A percentile compares a stretch with the other conserved stretches of the same genome.
Conservation (phyloP, 306 rosid genomes). For the Fragaria iinumae region DNA sequence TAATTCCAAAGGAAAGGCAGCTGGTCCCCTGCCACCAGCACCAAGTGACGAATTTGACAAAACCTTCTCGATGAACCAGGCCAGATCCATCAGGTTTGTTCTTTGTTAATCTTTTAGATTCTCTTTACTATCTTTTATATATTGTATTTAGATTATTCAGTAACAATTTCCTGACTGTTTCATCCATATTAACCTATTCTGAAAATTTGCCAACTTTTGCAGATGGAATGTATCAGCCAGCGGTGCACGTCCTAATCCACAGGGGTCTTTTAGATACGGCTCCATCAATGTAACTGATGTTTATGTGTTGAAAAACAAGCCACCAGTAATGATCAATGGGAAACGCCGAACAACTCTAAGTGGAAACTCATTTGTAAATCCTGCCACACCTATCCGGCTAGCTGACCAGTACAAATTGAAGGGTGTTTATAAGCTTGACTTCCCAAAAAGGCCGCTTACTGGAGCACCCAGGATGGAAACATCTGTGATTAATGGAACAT, state of each 20-base stretch:
- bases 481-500: conserved; percentile 84
- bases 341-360: conserved; percentile 68
- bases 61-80: conserved; percentile 99
- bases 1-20: conserved; percentile 93
- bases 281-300: conserved; percentile 91
- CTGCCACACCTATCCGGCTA: conserved; percentile 82
- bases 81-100: conserved; percentile 86
- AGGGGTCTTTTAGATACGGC: conserved; percentile 93
- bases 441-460: conserved; percentile 69
- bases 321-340: conserved; percentile 59
- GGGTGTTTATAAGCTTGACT: conserved; percentile 80
- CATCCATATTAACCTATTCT: conserved; percentile 1
- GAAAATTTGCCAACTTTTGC: conserved; percentile 28
- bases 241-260: conserved; percentile 99
- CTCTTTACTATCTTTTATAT: background rate
- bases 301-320: conserved; percentile 72
- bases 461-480: conserved; percentile 68
- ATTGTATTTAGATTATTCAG: background rate
- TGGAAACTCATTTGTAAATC: conserved; percentile 75
- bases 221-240: conserved; percentile 99
- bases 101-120: background rate
- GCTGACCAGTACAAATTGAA: conserved; percentile 77
- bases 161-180: background rate
- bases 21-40: conserved; percentile 70
- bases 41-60: conserved; percentile 87